Base-by-base conservation (phyloP, 2,329 filamentous ascomycete genomes). In the Laburnicola sp. region DNA sequence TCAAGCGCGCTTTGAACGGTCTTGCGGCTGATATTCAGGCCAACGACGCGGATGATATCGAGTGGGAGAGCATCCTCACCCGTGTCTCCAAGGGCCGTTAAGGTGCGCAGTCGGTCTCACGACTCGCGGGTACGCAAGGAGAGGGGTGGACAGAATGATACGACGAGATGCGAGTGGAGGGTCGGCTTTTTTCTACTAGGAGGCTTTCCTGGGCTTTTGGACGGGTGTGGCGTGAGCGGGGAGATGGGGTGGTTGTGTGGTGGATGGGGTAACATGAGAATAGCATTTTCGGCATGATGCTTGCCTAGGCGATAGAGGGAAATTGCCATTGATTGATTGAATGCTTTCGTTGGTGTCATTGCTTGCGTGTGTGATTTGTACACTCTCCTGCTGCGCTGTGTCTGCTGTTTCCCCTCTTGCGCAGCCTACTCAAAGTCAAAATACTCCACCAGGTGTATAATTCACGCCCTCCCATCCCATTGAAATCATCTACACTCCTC, bases 1-100 rank as follows among this genome's bases (percentile, higher is more conserved):
- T 94, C 63, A 93, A 91, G 83, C 86, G 86, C 75, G 76, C 87
- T 44, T 83, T 94, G 58, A 88, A 84, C 71, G 89, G 88, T 58
- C 78, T 93, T 64, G 87, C 86, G 55, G 78, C 80, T 65, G 89
- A 93, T 74, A 81, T 92, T 66, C 89, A 94, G 80, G 89, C 88
- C 79, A 92, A 92, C 79, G 89, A 93, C 75, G 76, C 78, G 63
- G 87, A 91, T 74, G 89, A 93, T 75, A 88, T 94, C 70, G n/a
- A 92, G 78, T 86, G 85, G 75, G 84, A 88, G 59, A 81, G 79
- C 68, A 81, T 93, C 71, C 77, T 91, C 74, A 64, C 62, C 57
- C 72, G 74, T 53, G 77, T 79, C 52, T 74, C 74, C 71, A 80
- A 78, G 75, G 77, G 77, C 54, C 77, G 77, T 63, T 79, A 78